Percentiles rank a stretch among this genome's conserved stretches.
These are phyloP conservation scores for Arachis monticola DNA, from an alignment of 331 rosid species.

Conservation along the genomic window DNA sequence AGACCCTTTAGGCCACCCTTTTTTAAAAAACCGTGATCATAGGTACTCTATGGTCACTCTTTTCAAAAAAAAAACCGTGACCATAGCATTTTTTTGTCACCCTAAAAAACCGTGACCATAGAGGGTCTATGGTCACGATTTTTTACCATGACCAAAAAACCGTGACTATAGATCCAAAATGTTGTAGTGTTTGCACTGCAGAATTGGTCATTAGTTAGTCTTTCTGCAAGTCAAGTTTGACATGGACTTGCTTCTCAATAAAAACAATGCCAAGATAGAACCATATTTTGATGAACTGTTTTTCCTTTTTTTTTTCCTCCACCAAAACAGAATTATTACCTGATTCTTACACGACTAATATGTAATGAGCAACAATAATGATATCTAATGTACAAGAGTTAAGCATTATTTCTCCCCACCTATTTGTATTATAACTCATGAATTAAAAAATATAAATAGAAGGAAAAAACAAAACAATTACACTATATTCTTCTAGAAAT, in stretches of 20 bases:
- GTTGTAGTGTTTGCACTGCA: constrained; percentile 55
- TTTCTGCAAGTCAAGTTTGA: constrained; percentile 54
- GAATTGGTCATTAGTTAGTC: constrained; percentile 86
- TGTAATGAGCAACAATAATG: constrained; percentile 65
- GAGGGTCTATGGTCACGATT: no score
- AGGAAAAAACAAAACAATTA: constrained; percentile 26
- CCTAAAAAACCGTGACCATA: no score
- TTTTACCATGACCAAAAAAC: no score
- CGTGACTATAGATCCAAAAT: no score
- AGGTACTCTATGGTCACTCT: no score
- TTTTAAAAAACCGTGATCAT: no score
- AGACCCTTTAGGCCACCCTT: no score
- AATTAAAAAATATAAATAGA: constrained; percentile 28
- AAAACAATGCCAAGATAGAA: neutral
- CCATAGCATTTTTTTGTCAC: no score
- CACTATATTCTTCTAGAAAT: constrained; percentile 31
- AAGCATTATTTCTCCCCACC: constrained; percentile 35
- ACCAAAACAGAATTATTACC: constrained; percentile 44
- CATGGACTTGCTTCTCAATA: constrained; percentile 33
- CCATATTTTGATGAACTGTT: neutral
- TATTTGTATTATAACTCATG: constrained; percentile 23
- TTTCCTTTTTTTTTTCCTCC: neutral
- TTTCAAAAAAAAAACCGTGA: no score
- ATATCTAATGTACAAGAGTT: constrained; percentile 61
- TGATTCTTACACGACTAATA: constrained; percentile 93